These are phyloP conservation scores for Ambrosiella cleistominuta DNA, from an alignment of 2,329 filamentous ascomycete species.

Conservation along the genomic window DNA sequence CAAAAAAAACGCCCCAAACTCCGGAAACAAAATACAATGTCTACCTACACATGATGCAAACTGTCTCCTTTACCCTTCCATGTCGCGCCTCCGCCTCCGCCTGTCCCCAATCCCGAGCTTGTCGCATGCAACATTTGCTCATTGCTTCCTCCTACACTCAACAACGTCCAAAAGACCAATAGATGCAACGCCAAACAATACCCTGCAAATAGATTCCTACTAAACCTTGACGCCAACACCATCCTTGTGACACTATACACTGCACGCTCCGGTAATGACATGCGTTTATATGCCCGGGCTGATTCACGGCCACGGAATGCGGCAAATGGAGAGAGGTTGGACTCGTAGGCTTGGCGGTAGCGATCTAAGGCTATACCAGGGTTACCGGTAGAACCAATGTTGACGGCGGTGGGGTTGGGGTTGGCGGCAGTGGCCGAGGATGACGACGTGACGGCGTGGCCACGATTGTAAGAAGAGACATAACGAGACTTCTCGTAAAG, in stretches of 20 bases:
- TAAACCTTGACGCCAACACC: constrained; percentile 75
- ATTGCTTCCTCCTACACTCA: constrained; percentile 26
- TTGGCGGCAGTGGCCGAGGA: constrained; percentile 49
- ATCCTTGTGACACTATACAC: constrained; percentile 84
- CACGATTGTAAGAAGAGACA: constrained; percentile 75
- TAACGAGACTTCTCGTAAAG: constrained; percentile 97
- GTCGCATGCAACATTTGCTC: constrained; percentile 42
- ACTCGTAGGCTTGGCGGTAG: constrained; percentile 85
- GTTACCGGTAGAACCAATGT: constrained; percentile 34
- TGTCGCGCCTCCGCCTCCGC: not conserved
- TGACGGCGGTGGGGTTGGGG: constrained; percentile 58
- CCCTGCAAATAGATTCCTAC: constrained; percentile 79
- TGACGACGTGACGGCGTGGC: constrained; percentile 33
- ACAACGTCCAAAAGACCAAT: constrained; percentile 71
- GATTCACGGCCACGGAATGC: constrained; percentile 90
- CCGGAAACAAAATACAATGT: not conserved
- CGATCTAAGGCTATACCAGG: constrained; percentile 59
- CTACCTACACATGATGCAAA: constrained; percentile 5
- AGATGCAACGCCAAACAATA: constrained; percentile 84
- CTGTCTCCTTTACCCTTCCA: constrained; percentile 7
- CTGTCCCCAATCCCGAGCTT: constrained; percentile 23
- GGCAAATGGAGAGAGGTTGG: constrained; percentile 86
- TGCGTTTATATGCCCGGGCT: constrained; percentile 73
- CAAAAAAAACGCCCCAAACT: no score
- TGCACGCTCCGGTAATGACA: constrained; percentile 78